These are phyloP conservation scores for Kockiozyma suomiensis DNA, from an alignment of 805 yeast genomes.

Conservation along the genomic window DNA sequence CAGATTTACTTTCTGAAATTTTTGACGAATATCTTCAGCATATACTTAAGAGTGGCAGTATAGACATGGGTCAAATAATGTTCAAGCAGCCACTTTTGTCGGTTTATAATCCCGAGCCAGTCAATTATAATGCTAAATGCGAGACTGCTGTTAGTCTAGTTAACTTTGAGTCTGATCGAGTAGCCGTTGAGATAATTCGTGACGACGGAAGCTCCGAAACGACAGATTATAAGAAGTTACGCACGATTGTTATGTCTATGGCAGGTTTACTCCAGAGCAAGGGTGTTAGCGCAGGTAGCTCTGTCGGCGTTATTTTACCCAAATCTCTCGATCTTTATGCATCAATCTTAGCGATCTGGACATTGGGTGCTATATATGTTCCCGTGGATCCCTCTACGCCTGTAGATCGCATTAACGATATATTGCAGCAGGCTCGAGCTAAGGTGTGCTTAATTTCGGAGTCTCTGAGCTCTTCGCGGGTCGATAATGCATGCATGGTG, in stretches of 20 bases:
- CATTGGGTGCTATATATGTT: conserved; percentile 33
- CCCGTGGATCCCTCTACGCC: conserved; percentile 31
- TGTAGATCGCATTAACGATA: conserved; percentile 10
- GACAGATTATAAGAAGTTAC: conserved; percentile 5
- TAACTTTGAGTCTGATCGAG: conserved; percentile 1
- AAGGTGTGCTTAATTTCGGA: not conserved
- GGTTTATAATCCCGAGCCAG: conserved; percentile 16
- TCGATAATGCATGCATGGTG: not conserved
- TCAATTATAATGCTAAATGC: not conserved
- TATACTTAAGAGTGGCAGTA: not conserved
- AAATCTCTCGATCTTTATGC: conserved; percentile 30
- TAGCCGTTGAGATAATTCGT: conserved; percentile 17
- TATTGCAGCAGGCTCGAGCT: not conserved
- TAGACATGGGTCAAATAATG: not conserved
- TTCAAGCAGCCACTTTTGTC: not conserved
- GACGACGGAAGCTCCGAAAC: not conserved
- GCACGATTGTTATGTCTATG: not conserved
- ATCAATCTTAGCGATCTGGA: conserved; percentile 26
- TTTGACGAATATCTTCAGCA: not conserved
- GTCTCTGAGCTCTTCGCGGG: not conserved
- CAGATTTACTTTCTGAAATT: not conserved
- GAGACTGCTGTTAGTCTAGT: not conserved
- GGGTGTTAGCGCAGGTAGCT: conserved; percentile 6
- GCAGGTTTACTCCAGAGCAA: not conserved
- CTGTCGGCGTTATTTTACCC: conserved; percentile 15